Conservation (phyloP, 495 filamentous ascomycete genomes). For the Aspergillus carlsbadensis region DNA sequence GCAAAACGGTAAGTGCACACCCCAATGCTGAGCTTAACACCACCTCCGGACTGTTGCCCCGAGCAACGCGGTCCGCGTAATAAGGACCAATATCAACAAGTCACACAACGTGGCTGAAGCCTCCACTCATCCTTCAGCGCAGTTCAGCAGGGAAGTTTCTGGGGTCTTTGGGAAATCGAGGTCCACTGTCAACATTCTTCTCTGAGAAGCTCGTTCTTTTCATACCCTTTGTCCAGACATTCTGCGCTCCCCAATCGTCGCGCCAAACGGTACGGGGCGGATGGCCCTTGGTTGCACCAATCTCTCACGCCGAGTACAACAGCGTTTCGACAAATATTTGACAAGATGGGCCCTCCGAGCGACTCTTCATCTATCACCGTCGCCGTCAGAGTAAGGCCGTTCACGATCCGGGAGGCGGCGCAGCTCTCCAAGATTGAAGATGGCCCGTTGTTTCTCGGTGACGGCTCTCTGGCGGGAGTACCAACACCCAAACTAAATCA, state of each 20-base stretch:
- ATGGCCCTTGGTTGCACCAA: slow-evolving; percentile 17
- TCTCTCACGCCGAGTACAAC: slow-evolving; percentile 7
- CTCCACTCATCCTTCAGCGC: slow-evolving; percentile 16
- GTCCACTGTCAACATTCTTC: slow-evolving; percentile 29
- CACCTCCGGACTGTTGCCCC: slow-evolving; percentile 28
- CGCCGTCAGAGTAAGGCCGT: slow-evolving; percentile 87
- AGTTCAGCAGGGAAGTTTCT: slow-evolving; percentile 16
- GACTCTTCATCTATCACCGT: slow-evolving; percentile 70
- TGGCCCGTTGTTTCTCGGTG: slow-evolving; percentile 86
- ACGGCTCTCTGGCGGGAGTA: slow-evolving; percentile 83
- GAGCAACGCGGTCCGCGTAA: slow-evolving; percentile 37
- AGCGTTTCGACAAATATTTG: slow-evolving; percentile 6
- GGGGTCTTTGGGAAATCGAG: slow-evolving; percentile 14
- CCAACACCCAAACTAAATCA: slow-evolving; percentile 79
- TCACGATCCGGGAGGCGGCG: slow-evolving; percentile 69
- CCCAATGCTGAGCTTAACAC: slow-evolving; percentile 1
- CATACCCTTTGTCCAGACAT: slow-evolving; percentile 11
- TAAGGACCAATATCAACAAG: slow-evolving; percentile 37
- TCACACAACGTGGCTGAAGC: slow-evolving; percentile 14
- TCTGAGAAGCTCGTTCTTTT: slow-evolving; percentile 7
- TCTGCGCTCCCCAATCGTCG: slow-evolving; percentile 7
- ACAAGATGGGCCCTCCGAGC: slow-evolving; percentile 52
- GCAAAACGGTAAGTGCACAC: background rate
- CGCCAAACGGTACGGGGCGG: slow-evolving; percentile 22
- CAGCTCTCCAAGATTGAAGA: slow-evolving; percentile 77